Evolutionary conservation across 352 stramenopile genomes (phyloP), one percentile per base, ranked within the genome.

Genomic region (Pythium angustatum): DNA sequence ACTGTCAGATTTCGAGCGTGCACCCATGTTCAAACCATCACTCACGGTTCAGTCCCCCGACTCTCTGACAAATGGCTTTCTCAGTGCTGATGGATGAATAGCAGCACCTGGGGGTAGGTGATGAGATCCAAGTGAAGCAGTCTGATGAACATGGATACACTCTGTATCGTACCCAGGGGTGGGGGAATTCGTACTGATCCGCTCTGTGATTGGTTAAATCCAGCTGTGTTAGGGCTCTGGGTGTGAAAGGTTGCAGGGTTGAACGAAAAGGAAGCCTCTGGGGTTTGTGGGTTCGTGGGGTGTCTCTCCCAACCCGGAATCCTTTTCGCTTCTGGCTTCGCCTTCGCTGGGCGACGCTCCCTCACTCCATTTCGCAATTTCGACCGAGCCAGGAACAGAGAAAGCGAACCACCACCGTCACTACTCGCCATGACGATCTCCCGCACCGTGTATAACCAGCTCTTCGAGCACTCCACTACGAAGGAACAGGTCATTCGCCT

Each of bases 361-460:
- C 36, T 58, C 19, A 34, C 41, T 59, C 49, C 65, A 69, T 73
- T 73, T 62, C 57, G 14, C 61, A 61, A 72, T 72, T 68, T 71
- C 64, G 41, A 47, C 33, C n/a, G n/a, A n/a, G n/a, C 56, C 47
- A 30, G 52, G 54, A 22, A 40, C 21, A 54, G 52, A 22, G 9
- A 30, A 31, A 33, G 4, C 45, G 17, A 27, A 10, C 41, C 4
- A n/a, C 17, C 43, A 65, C n/a, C 34, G 49, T 12, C 30, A 52
- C 27, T 33, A 38, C 21, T 63, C 34, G 55, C 24, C 17, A 93
- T 93, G 85, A 93, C 85, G 22, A 93, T 93, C 72, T 93, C 85
- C 27, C 79, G 81, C 58, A 90, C 68, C 17, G 85, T 93, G 58
- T 91, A 91, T 71, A 91, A 93, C 62, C 82, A 93, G 73, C 72